Evolutionary conservation across 495 filamentous ascomycete genomes (phyloP).

Genomic region (Cercophora newfieldiana): DNA sequence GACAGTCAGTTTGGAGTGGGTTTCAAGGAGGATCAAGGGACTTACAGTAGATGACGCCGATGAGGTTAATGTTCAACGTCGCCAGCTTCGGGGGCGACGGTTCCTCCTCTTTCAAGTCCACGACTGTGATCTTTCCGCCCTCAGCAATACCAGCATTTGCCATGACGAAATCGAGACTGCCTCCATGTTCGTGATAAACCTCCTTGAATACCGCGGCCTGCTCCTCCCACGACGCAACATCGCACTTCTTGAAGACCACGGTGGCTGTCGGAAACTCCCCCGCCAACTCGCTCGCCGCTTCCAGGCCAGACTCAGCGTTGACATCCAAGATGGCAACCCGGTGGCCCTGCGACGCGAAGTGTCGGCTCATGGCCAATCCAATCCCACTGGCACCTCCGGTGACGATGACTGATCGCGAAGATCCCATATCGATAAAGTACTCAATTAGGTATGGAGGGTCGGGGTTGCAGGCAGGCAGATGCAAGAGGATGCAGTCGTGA

Average conservation of each 20-base stretch:
- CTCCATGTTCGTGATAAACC: constrained; percentile 36
- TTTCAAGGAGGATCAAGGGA: constrained; percentile 8
- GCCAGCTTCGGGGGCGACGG: constrained; percentile 43
- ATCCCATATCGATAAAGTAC: not conserved
- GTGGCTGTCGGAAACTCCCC: constrained; percentile 37
- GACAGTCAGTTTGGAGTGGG: not conserved
- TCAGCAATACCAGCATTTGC: constrained; percentile 59
- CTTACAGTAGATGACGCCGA: constrained; percentile 53
- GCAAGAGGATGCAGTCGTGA: too few species aligned
- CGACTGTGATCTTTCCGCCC: constrained; percentile 36
- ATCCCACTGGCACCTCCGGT: constrained; percentile 58
- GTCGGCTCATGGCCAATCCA: constrained; percentile 48
- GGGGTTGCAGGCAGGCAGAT: not conserved
- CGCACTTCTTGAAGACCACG: constrained; percentile 46
- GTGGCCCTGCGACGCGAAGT: constrained; percentile 49
- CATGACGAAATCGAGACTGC: constrained; percentile 52
- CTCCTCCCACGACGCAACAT: constrained; percentile 52
- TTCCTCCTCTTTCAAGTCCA: constrained; percentile 36
- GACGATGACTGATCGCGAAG: constrained; percentile 32
- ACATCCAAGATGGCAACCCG: constrained; percentile 55
- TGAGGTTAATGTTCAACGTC: constrained; percentile 50
- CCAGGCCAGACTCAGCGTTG: constrained; percentile 35
- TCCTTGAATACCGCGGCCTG: constrained; percentile 47
- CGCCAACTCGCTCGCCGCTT: constrained; percentile 34
- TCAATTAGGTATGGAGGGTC: too few species aligned